A percentile compares a stretch with the other conserved stretches of the same genome.
These are phyloP conservation scores for Leishmania gerbilli DNA, from an alignment of 208 protist species.

Conservation along the genomic window DNA sequence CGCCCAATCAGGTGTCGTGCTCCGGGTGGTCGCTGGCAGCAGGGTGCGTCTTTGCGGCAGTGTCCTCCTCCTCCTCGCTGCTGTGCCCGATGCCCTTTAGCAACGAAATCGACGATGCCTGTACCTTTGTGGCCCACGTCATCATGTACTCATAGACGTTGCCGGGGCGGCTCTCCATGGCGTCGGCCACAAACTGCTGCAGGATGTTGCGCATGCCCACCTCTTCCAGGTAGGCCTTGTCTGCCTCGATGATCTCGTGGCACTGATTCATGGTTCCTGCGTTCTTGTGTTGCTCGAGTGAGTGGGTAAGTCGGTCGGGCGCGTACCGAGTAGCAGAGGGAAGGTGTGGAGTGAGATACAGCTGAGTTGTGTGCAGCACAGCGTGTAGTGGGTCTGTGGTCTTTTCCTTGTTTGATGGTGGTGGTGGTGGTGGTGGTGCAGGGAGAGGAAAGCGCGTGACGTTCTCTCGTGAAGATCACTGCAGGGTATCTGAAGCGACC, in stretches of 20 bases:
- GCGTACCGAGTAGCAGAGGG: background rate
- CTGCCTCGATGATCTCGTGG: slow-evolving; percentile 25
- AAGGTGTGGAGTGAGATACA: background rate
- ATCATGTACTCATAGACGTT: slow-evolving; percentile 58
- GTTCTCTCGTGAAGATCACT: background rate
- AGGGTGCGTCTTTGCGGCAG: background rate
- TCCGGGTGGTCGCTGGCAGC: background rate
- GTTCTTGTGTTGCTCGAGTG: background rate
- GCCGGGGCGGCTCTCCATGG: slow-evolving; percentile 46
- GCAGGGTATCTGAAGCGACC: background rate
- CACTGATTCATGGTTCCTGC: slow-evolving; percentile 16
- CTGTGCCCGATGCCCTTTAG: slow-evolving; percentile 5
- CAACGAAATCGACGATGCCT: background rate
- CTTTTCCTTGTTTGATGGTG: background rate
- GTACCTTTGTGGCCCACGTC: slow-evolving; percentile 33
- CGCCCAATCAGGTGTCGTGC: background rate
- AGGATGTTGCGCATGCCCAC: slow-evolving; percentile 53
- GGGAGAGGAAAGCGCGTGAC: background rate
- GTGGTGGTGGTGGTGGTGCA: background rate
- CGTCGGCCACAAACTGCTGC: slow-evolving; percentile 56
- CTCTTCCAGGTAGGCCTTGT: slow-evolving; percentile 55
- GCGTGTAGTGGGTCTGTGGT: background rate
- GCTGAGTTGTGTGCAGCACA: background rate
- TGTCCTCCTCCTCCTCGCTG: background rate
- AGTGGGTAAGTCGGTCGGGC: background rate